These are phyloP conservation scores for Petrea volubilis DNA, from an alignment of 257 asterid species.

Conservation along the genomic window DNA sequence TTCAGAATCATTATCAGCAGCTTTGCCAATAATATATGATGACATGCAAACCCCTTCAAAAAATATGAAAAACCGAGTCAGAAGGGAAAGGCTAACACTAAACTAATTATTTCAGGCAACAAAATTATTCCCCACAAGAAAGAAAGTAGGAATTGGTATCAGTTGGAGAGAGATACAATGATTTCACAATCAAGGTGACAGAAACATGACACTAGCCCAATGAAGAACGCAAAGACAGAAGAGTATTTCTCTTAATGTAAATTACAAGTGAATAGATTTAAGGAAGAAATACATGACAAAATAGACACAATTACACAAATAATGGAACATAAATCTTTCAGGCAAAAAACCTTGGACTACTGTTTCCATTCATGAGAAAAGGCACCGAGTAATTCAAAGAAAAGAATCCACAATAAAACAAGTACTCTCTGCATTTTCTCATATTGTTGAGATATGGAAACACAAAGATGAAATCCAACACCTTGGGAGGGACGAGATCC, in stretches of 20 bases:
- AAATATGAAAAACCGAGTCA: constrained; percentile 16
- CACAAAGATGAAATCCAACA: not conserved
- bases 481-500: constrained; percentile 1
- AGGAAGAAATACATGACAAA: no score
- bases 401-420: not conserved
- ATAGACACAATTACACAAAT: no score
- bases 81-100: not conserved
- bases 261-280: no score
- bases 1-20: constrained; percentile 39
- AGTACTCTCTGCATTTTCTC: not conserved
- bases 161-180: not conserved
- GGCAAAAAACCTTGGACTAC: not conserved
- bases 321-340: no score
- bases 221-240: no score
- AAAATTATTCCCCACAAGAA: not conserved
- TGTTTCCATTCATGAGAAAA: not conserved
- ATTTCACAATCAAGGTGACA: not conserved
- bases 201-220: constrained; percentile 9
- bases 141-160: not conserved
- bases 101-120: not conserved
- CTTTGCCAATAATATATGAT: constrained; percentile 51
- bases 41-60: constrained; percentile 74
- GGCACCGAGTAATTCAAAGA: not conserved
- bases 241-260: not conserved
- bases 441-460: not conserved